Base-by-base conservation (phyloP, 1,139 yeast species). In the Suhomyces ambrosiae region DNA sequence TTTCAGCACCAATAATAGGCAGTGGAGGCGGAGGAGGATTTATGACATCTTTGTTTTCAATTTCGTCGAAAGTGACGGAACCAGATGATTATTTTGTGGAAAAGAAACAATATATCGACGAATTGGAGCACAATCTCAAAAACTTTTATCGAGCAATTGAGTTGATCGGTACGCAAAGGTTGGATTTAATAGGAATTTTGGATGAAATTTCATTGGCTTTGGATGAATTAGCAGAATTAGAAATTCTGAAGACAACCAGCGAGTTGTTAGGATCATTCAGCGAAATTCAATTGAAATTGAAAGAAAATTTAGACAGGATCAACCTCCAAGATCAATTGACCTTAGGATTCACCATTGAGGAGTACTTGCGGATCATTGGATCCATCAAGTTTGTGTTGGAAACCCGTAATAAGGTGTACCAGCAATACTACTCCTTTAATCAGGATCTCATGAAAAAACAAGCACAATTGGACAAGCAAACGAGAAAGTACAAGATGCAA, bases 321-420 rank as follows among this genome's bases (percentile, higher is more conserved):
- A 84, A 90, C 45, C 61, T 86, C 56, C 96, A 89, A 58, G 97
- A 92, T 52, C 80, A 89, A 51, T 65, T 92, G 45, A 88, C 96
- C 0, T 65, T 92, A 35, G 96, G 96, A 1, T 78, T 86, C 27
- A 87, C 96, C 1, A 69, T 92, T 26, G 97, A 90, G 54, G 97
- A 90, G 56, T 90, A 92, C 57, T 68, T 83, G 37, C 74, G 97
- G 33, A 68, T 85, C 13, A 79, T 92, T 25, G 82, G 85, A 3
- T 86, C 96, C 17, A 78, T 89, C 27, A 79, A 85, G 49, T 75
- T 80, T 30, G 80, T 86, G 1, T 82, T 92, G 49, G 80, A 82
- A 30, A 89, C 88, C 40, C 74, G 98, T 47, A 75, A 79, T 37
- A 86, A 82, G 52, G 65, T 86, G 1, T 83, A 86, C 45, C 72